Evolutionary conservation across 73 alveolate species (phyloP).

Genomic region (Paramecium sonneborni): DNA sequence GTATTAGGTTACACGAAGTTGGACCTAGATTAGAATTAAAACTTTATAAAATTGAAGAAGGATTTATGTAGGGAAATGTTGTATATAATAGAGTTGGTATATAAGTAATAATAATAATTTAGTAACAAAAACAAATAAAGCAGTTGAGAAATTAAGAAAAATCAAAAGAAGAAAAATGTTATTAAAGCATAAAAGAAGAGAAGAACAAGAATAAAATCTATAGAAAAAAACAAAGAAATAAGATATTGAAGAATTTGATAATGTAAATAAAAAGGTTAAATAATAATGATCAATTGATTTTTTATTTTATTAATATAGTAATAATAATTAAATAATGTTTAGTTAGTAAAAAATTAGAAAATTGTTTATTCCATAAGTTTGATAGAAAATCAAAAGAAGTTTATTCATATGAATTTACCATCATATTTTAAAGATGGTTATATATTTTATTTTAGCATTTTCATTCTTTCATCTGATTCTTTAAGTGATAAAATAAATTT

Average conservation of each 20-base stretch:
- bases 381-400: too few relatives aligned
- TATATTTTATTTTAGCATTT: too few relatives aligned
- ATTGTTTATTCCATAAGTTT: too few relatives aligned
- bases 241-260: conserved; percentile 27
- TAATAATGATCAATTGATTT: conserved; percentile 5
- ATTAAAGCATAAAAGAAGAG: conserved; percentile 11
- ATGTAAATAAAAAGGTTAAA: neutral
- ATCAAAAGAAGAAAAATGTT: neutral
- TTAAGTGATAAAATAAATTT: too few relatives aligned
- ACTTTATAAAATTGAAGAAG: conserved; percentile 84
- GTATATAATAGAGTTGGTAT: conserved; percentile 75
- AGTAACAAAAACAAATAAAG: conserved; percentile 75
- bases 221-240: neutral
- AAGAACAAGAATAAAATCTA: conserved; percentile 33
- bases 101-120: too few relatives aligned
- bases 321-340: too few relatives aligned
- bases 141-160: neutral
- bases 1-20: conserved; percentile 76
- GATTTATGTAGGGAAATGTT: conserved; percentile 84
- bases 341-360: too few relatives aligned
- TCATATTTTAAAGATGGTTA: too few relatives aligned
- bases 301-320: neutral
- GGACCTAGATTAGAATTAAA: conserved; percentile 84
- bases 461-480: neutral
- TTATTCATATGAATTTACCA: too few relatives aligned